phyloP scores from a whole-genome alignment of 306 rosid genomes.

The Fragaria nilgerrensis region DNA sequence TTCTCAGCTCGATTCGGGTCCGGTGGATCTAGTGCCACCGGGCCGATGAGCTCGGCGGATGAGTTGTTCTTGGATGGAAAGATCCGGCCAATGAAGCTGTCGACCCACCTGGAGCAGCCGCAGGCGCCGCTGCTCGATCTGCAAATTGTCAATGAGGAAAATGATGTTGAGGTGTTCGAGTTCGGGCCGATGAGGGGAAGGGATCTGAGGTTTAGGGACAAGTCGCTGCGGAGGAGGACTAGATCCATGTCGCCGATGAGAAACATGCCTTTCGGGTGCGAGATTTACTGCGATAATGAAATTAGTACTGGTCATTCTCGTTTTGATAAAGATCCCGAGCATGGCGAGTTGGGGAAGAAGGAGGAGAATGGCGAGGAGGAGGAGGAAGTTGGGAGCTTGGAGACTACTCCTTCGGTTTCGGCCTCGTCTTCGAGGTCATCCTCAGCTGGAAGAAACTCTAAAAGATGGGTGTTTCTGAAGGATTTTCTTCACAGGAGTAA shows the following conservation, averaged over 20 bases:
- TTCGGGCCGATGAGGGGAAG: conserved; percentile 57
- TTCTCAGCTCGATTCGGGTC: conserved; percentile 73
- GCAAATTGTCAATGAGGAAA: conserved; percentile 42
- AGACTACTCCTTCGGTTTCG: conserved; percentile 57
- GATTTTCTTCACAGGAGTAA: conserved; percentile 89
- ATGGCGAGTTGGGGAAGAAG: neutral
- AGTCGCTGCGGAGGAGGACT: conserved; percentile 70
- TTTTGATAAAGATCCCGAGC: neutral
- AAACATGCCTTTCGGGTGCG: conserved; percentile 33
- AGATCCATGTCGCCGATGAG: conserved; percentile 93
- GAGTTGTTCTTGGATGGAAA: conserved; percentile 88
- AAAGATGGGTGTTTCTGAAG: conserved; percentile 80
- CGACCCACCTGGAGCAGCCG: conserved; percentile 72
- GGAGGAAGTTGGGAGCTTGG: conserved; percentile 30
- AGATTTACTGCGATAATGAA: conserved; percentile 14
- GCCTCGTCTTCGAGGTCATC: conserved; percentile 88
- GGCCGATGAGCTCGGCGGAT: conserved; percentile 90
- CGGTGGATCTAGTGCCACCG: conserved; percentile 34
- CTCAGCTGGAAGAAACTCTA: conserved; percentile 89
- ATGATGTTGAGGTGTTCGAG: conserved; percentile 9
- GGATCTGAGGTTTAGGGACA: conserved; percentile 72
- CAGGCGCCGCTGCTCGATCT: conserved; percentile 86
- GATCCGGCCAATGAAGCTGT: conserved; percentile 96
- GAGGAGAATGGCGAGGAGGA: conserved; percentile 20
- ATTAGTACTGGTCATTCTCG: neutral